phyloP scores from a whole-genome alignment of 192 early-diverging fungal species.

The Coemansia sp. region DNA sequence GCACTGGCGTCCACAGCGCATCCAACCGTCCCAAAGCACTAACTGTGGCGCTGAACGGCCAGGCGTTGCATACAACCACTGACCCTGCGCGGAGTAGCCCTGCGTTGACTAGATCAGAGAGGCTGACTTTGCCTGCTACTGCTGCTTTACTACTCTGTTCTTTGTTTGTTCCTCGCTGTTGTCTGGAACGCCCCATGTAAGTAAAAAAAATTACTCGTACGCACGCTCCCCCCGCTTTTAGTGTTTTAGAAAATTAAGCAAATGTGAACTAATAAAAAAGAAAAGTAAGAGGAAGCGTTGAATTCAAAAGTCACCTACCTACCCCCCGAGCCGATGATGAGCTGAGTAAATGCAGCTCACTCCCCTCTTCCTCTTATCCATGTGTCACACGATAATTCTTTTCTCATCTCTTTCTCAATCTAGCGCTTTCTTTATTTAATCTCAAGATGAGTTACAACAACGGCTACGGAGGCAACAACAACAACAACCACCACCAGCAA shows the following conservation, averaged over 20 bases:
- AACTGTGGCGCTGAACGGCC: conserved; percentile 44
- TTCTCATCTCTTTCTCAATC: not conserved
- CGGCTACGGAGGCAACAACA: conserved; percentile 6
- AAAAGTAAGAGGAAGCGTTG: too few relatives aligned
- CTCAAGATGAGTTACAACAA: conserved; percentile 15
- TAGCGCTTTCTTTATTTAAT: not conserved
- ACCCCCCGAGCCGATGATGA: too few relatives aligned
- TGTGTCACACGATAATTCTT: not conserved
- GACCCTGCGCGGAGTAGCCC: conserved; percentile 29
- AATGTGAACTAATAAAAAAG: not conserved
- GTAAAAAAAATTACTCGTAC: not conserved
- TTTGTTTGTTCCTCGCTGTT: conserved; percentile 11
- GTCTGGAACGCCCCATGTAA: not conserved
- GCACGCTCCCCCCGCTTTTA: too few relatives aligned
- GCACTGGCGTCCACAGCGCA: conserved; percentile 33
- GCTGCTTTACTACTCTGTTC: not conserved
- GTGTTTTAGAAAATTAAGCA: too few relatives aligned
- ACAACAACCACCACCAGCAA: conserved; percentile 2
- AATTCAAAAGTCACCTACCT: not conserved
- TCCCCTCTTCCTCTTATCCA: not conserved
- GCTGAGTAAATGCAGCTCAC: too few relatives aligned
- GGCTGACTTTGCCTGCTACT: not conserved
- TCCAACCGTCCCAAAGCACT: conserved; percentile 27
- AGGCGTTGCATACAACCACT: conserved; percentile 41
- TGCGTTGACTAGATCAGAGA: conserved; percentile 24